A percentile compares a stretch with the other conserved stretches of the same genome.
Conservation (phyloP, 208 protist genomes). For the Herpetomonas tarakana region DNA sequence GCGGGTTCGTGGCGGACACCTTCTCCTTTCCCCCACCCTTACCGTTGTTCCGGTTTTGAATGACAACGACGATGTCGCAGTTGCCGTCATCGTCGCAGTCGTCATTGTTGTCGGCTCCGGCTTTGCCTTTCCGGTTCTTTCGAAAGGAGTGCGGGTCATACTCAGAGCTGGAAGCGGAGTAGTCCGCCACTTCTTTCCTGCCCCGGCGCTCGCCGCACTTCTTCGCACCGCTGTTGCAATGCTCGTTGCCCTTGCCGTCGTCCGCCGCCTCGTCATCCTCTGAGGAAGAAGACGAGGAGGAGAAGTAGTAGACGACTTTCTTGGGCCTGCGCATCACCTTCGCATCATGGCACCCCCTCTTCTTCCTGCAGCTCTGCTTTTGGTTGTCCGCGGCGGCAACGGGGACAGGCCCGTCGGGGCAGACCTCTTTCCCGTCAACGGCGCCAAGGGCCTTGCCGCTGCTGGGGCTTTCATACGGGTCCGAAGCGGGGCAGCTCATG, state of each 20-base stretch:
- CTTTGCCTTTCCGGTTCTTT: no score
- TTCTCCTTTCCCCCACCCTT: conserved; percentile 8
- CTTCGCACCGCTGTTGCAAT: not conserved
- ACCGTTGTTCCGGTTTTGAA: not conserved
- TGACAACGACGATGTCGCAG: not conserved
- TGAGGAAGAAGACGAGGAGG: not conserved
- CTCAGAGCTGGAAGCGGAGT: not conserved
- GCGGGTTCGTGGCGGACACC: conserved; percentile 16
- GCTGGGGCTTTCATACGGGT: no score
- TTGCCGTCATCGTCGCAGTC: not conserved
- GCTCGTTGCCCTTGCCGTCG: no score
- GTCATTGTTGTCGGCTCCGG: no score
- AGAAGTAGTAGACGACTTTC: not conserved
- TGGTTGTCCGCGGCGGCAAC: no score
- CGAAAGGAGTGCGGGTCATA: no score
- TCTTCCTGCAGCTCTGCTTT: no score
- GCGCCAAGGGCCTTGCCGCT: no score
- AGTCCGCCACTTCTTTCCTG: not conserved
- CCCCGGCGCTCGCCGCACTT: not conserved
- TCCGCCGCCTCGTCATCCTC: not conserved
- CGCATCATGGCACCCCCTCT: no score
- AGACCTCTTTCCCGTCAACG: no score
- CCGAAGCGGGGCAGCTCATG: no score
- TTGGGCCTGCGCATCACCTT: not conserved
- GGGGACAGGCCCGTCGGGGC: no score